Conservation (phyloP, 208 protist species). For the Lotmaria passim region DNA sequence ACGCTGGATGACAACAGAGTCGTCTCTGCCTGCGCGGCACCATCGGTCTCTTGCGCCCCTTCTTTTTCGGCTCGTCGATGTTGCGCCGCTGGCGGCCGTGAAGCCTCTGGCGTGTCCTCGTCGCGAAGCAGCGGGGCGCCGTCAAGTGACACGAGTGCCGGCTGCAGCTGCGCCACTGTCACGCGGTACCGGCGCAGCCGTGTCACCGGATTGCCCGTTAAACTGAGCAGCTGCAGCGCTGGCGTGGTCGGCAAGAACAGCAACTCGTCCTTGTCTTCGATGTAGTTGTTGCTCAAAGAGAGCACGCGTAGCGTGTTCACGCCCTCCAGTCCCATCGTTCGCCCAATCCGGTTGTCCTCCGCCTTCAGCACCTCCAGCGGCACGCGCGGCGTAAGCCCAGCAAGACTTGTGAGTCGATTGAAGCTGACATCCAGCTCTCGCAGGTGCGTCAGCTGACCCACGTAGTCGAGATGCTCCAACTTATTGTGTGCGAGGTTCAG, state of each 20-base stretch:
- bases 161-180: conserved; percentile 50
- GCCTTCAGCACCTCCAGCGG: conserved; percentile 71
- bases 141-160: conserved; percentile 66
- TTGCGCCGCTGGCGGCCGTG: not conserved
- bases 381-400: conserved; percentile 43
- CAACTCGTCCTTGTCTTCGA: conserved; percentile 74
- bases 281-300: conserved; percentile 75
- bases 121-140: conserved; percentile 54
- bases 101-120: not conserved
- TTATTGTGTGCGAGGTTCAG: conserved; percentile 84
- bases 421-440: conserved; percentile 77
- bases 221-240: conserved; percentile 62
- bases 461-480: conserved; percentile 57
- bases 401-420: conserved; percentile 69
- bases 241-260: conserved; percentile 49
- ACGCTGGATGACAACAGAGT: too few species aligned
- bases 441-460: conserved; percentile 67
- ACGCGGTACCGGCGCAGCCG: conserved; percentile 51
- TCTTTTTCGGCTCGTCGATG: not conserved
- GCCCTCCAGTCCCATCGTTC: conserved; percentile 59
- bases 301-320: conserved; percentile 55
- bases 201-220: conserved; percentile 68
- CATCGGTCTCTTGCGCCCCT: too few species aligned
- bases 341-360: conserved; percentile 70
- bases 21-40: too few species aligned